Conservation (phyloP, 768 basidiomycete species). For the Russula sp. region DNA sequence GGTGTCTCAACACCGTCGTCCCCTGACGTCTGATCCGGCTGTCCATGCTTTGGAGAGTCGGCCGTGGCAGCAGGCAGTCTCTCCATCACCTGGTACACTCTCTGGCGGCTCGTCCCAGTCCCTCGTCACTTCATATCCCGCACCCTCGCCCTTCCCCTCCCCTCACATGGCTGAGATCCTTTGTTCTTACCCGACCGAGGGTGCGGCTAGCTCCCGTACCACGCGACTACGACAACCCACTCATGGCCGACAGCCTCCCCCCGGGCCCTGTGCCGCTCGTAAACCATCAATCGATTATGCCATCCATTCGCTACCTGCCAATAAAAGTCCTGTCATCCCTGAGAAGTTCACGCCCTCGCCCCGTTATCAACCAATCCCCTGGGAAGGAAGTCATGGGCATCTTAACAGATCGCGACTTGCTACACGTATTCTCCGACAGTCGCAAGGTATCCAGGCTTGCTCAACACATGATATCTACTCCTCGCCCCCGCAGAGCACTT, state of each 20-base stretch:
- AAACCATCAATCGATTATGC: background rate
- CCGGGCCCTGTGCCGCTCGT: background rate
- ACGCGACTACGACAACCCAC: constrained; percentile 4
- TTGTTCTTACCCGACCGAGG: constrained; percentile 8
- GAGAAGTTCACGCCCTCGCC: background rate
- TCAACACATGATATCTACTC: constrained; percentile 4
- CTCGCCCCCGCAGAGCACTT: constrained; percentile 36
- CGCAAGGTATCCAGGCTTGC: constrained; percentile 22
- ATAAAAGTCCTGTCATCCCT: background rate
- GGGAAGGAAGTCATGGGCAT: background rate
- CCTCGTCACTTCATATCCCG: constrained; percentile 22
- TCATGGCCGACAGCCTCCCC: background rate
- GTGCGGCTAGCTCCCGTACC: background rate
- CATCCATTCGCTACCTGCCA: background rate
- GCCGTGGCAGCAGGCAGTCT: constrained; percentile 45
- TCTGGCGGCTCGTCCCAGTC: constrained; percentile 27
- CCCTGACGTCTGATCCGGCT: constrained; percentile 40
- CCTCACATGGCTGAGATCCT: constrained; percentile 27
- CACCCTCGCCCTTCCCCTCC: constrained; percentile 11
- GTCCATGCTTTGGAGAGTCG: constrained; percentile 70
- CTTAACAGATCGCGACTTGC: background rate
- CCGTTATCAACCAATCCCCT: background rate
- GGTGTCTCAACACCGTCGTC: constrained; percentile 33
- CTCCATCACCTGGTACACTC: constrained; percentile 33
- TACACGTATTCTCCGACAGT: constrained; percentile 12